Base-by-base conservation (phyloP, 768 basidiomycete genomes). In the Boletus rex-veris region DNA sequence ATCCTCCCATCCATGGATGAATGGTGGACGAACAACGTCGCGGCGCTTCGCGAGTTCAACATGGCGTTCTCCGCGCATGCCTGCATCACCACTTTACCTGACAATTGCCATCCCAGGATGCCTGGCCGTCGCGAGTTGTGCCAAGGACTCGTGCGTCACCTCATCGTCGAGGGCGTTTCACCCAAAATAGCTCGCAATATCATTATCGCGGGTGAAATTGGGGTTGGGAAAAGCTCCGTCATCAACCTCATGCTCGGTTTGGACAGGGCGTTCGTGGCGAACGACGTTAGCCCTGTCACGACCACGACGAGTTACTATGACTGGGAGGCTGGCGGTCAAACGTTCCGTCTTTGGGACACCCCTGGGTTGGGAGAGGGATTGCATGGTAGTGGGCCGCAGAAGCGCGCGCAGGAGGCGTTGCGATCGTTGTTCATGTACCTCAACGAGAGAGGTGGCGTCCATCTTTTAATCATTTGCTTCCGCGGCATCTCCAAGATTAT, bases 1-100 rank as follows among this genome's bases (percentile, higher is more conserved):
- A 54, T 64, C 50, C 46, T 62, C 7, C 30, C 52, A 2, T 67
- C 68, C 19, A 73, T 73, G 66, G 69, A 70, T 0, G 60, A 65
- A 28, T 78, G 77, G 77, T 77, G 75, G 76, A 50, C 45, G 26
- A 52, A 54, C 53, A 77, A 77, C 43, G 42, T 63, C 24, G 14
- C 26, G 8, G 18, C 33, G 0, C 73, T 77, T 49, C 50, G 48
- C 24, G 42, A 54, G 5, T 60, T 64, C 48, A 57, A 55, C n/a
- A 78, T 78, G 63, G 4, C 28, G 10, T 75, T 74, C 26, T 56
- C 63, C 7, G 71, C 44, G 9, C 63, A 64, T 24, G 63, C 62
- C 35, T 64, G 62, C 55, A 30, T 64, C 52, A 64, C 62, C 1
- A 64, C 62, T 1, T 31, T 64, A 21, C 43, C 58, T 2, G 63